These are phyloP conservation scores for Thalia dealbata DNA, from an alignment of 176 grass and related monocot species.

Conservation along the genomic window DNA sequence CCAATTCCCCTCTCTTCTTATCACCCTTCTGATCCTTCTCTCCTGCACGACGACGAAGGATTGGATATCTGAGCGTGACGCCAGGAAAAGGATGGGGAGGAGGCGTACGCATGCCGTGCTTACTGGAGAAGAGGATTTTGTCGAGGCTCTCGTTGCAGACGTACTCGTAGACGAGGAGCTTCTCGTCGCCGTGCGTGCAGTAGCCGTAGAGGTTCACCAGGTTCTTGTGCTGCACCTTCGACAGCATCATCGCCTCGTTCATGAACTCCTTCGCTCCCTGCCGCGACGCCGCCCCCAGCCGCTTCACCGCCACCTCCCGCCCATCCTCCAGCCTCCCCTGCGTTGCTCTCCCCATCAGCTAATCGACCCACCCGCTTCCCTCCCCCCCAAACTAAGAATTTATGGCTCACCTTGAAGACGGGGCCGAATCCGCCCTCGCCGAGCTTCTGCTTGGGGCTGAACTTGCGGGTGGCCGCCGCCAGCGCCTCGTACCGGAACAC, in stretches of 20 bases:
- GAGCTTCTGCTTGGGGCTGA: constrained; percentile 49
- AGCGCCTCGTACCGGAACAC: constrained; percentile 46
- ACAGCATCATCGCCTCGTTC: constrained; percentile 89
- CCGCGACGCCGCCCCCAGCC: constrained; percentile 44
- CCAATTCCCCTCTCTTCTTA: constrained; percentile 37
- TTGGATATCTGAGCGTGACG: too few relatives aligned
- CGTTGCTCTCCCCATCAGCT: background rate
- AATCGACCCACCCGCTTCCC: background rate
- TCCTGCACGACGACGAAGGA: constrained; percentile 16
- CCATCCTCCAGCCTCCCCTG: constrained; percentile 51
- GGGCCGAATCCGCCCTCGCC: constrained; percentile 90
- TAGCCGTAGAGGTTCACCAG: constrained; percentile 77
- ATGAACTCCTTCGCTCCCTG: constrained; percentile 66
- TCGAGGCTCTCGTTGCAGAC: constrained; percentile 95
- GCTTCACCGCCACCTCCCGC: constrained; percentile 85
- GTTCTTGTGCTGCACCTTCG: constrained; percentile 86
- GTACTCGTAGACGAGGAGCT: constrained; percentile 93
- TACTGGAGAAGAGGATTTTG: constrained; percentile 79
- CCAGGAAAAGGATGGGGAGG: background rate
- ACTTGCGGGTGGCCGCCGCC: constrained; percentile 33
- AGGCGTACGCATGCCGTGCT: background rate
- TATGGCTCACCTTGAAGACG: constrained; percentile 40
- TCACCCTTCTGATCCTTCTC: background rate
- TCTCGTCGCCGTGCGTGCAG: constrained; percentile 50
- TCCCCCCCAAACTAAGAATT: background rate